Evolutionary conservation across 2,329 filamentous ascomycete species (phyloP), one percentile per base, ranked within the genome.

Genomic region (Nothophoma quercina): DNA sequence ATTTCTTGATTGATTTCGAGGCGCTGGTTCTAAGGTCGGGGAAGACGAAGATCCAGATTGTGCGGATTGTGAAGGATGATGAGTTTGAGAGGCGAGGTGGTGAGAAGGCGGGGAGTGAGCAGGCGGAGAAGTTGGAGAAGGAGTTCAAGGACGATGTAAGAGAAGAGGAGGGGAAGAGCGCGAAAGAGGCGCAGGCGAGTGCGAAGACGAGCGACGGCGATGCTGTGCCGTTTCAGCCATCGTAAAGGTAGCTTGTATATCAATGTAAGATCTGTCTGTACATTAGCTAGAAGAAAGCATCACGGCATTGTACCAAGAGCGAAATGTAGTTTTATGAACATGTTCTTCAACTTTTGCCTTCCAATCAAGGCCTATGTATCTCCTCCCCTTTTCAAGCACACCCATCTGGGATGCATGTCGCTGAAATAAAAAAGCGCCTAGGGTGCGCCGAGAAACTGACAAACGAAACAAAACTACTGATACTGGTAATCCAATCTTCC

Each of bases 11-110:
- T 15, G 83, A 86, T 55, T 83, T 73, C 22, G 73, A 79, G 1
- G 65, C 82, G 2, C 59, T 88, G n/a, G 77, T 87, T 7, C 58
- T 87, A 8, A 75, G 83, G 54, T 62, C 81, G 2, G 85, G 85
- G 7, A 88, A 88, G 64, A 85, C 82, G 78, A 85, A 83, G 62
- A 76, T 86, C 28, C 82, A 82, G 61, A 73, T 85, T 18, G 77
- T 86, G 23, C 78, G 79, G 36, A 77, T 87, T 33, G 69, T 87
- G 5, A 73, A 76, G 10, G 84, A 87, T 51, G 77, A 79, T 28
- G 77, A 83, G 18, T 85, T 81, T 59, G 75, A 77, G 40, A 70
- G 70, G 10, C 64, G 69, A 34, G 80, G 79, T 8, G 8, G 1
- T 33, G 15, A 15, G 16, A 16, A 28, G 10, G 15, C 7, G 5